Evolutionary conservation across 2,329 filamentous ascomycete genomes (phyloP), one percentile per base, ranked within the genome.

Genomic region (Microsporum canis): DNA sequence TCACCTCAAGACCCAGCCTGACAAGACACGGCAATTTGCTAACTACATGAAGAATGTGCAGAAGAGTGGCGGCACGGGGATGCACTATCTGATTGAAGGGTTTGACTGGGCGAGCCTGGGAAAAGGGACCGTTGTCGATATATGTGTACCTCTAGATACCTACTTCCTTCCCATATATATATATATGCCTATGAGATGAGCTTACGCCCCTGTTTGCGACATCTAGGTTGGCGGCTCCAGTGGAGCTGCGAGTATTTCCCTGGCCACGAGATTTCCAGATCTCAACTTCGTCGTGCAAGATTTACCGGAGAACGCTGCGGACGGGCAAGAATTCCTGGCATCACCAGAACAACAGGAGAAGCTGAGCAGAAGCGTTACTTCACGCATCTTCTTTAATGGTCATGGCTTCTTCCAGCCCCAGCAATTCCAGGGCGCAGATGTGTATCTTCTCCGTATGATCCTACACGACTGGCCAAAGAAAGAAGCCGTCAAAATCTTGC

Each of bases 1-100:
- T 8, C 68, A 72, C 60, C 63, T 75, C 6, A 61, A 64, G 5
- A 60, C 57, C 34, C 55, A 65, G 6, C 64, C 67, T 1, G 68
- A 71, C 2, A 51, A 78, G 7, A 78, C 80, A 1, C 75, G 76
- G 63, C 75, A 80, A 59, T 82, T 84, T 72, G 81, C 79, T 4
- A 73, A 73, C 6, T 81, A 80, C 41, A 84, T 85, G 82, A 71
- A 72, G 1, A 81, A 76, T 58, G 71, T 84, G 58, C 80, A 79
- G 0, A 78, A 76, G 1, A 82, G 80, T 61, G 80, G 83, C 65
- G 82, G 82, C 0, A 83, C 83, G 65, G 80, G 83, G 64, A 66
- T 83, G 3, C 71, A 71, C 29, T 76, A 83, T 64, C 73, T 85
- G 7, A 74, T 83, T 1, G 71, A 81, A 41, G 79, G 77, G 49